Conservation (phyloP, 176 grass and related monocot species). For the Ensete glaucum region DNA sequence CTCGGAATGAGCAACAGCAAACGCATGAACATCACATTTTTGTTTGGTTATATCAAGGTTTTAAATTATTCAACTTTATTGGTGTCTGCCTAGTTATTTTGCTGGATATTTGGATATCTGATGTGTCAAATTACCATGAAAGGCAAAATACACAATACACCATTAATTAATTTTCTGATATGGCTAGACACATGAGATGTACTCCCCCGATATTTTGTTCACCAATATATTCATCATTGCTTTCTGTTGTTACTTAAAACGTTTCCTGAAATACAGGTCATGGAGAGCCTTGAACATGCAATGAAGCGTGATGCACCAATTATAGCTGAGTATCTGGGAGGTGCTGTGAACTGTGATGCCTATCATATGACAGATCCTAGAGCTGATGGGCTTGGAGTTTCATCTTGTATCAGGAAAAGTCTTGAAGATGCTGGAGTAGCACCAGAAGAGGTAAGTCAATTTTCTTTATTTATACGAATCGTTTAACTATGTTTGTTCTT, state of each 20-base stretch:
- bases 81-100: not conserved
- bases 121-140: not conserved
- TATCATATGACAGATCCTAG: conserved; percentile 64
- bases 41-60: no score
- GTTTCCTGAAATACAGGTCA: conserved; percentile 28
- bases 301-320: conserved; percentile 52
- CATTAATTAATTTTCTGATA: not conserved
- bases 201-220: not conserved
- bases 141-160: not conserved
- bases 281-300: conserved; percentile 59
- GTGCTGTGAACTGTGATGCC: conserved; percentile 58
- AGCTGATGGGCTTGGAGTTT: conserved; percentile 50
- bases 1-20: not conserved
- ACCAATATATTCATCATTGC: not conserved
- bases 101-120: not conserved
- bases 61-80: not conserved
- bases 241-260: not conserved
- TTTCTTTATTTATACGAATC: not conserved
- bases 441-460: conserved; percentile 42
- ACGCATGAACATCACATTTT: no score
- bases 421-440: conserved; percentile 54
- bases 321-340: conserved; percentile 57
- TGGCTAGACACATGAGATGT: not conserved
- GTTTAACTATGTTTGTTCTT: not conserved
- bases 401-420: conserved; percentile 42